These are phyloP conservation scores for Fusarium sp. DNA, from an alignment of 2,329 filamentous ascomycete species.

Conservation along the genomic window DNA sequence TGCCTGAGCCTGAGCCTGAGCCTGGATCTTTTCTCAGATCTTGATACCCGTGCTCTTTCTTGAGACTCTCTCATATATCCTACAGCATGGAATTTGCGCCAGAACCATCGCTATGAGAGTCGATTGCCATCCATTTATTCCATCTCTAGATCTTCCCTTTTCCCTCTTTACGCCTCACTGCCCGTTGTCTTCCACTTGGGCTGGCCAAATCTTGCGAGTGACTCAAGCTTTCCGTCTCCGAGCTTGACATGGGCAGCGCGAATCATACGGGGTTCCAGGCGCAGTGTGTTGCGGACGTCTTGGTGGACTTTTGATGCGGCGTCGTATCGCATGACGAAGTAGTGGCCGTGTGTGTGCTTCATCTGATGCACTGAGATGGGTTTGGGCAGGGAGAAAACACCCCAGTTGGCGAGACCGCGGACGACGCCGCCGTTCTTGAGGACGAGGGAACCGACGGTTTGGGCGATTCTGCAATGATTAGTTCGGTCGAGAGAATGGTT, in stretches of 20 bases:
- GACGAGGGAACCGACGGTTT: constrained; percentile 85
- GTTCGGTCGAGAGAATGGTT: constrained; percentile 15
- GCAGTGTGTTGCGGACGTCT: constrained; percentile 80
- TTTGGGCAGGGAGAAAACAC: constrained; percentile 87
- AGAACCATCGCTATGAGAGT: constrained; percentile 5
- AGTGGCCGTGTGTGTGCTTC: constrained; percentile 88
- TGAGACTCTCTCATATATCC: constrained; percentile 34
- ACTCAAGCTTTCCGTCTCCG: constrained; percentile 73
- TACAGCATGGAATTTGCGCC: constrained; percentile 30
- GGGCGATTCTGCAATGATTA: constrained; percentile 78
- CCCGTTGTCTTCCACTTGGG: constrained; percentile 64
- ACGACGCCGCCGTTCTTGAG: constrained; percentile 89
- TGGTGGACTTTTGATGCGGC: constrained; percentile 80
- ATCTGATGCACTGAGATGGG: constrained; percentile 85
- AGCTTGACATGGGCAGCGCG: constrained; percentile 89
- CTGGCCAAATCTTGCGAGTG: constrained; percentile 64
- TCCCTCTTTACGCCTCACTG: constrained; percentile 50
- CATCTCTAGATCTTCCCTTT: not conserved
- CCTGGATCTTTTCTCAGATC: constrained; percentile 16
- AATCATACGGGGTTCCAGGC: constrained; percentile 91
- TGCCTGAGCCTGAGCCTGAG: constrained; percentile 36
- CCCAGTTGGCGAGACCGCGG: constrained; percentile 96
- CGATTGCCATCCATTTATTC: constrained; percentile 12
- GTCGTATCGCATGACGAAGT: constrained; percentile 99
- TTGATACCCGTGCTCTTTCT: constrained; percentile 5